Evolutionary conservation across 2,329 filamentous ascomycete genomes (phyloP).

Genomic region (Cladosporium sp.): DNA sequence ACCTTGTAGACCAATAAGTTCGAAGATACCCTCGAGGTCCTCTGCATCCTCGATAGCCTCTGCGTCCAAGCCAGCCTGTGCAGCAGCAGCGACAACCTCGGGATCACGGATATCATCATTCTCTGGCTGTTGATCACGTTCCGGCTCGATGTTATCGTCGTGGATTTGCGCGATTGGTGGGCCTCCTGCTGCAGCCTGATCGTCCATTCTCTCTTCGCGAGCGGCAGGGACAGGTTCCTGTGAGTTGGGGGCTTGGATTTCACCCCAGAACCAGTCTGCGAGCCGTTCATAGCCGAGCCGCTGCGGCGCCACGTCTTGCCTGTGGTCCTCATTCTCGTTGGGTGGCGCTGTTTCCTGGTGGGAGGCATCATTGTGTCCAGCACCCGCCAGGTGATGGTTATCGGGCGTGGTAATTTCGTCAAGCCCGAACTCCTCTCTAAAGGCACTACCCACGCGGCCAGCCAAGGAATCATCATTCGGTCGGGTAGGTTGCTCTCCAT

Average conservation of each 20-base stretch:
- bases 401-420: constrained; percentile 24
- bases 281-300: constrained; percentile 29
- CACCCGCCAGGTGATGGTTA: constrained; percentile 10
- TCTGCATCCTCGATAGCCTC: constrained; percentile 79
- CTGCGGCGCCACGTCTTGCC: not conserved
- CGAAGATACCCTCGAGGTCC: constrained; percentile 93
- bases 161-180: constrained; percentile 55
- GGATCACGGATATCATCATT: constrained; percentile 41
- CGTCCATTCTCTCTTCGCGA: constrained; percentile 61
- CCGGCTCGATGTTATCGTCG: constrained; percentile 4
- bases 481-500: not conserved
- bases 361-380: not conserved
- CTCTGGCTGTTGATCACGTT: constrained; percentile 26
- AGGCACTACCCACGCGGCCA: constrained; percentile 24
- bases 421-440: constrained; percentile 29
- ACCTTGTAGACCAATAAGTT: constrained; percentile 94
- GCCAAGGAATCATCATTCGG: constrained; percentile 21
- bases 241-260: constrained; percentile 35
- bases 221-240: constrained; percentile 42
- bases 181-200: constrained; percentile 61
- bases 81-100: constrained; percentile 65
- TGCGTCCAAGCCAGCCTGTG: constrained; percentile 68
- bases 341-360: not conserved
- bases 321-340: not conserved
- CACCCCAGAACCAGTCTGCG: constrained; percentile 52